A percentile compares a stretch with the other conserved stretches of the same genome.
Conservation (phyloP, 139 green algal genomes). For the Ettlia oleoabundans region DNA sequence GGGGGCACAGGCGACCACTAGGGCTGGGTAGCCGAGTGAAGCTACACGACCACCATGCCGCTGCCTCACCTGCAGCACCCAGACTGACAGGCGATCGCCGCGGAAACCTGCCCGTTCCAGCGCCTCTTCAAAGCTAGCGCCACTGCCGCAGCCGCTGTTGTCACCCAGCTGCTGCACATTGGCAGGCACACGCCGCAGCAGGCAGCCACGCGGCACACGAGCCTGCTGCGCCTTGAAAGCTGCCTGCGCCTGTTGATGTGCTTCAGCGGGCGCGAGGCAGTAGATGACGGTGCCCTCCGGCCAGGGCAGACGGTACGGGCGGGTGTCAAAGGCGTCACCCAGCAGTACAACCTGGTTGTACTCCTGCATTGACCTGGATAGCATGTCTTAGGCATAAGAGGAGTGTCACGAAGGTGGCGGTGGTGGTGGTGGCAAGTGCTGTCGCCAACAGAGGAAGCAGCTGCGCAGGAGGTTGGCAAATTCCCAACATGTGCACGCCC, state of each 20-base stretch:
- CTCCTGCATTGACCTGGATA: too few species aligned
- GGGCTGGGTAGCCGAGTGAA: too few species aligned
- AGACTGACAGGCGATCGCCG: slow-evolving; percentile 71
- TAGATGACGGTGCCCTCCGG: slow-evolving; percentile 75
- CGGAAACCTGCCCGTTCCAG: slow-evolving; percentile 58
- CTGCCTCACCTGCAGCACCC: slow-evolving; percentile 49
- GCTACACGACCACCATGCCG: too few species aligned
- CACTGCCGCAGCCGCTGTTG: too few species aligned
- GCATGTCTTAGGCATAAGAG: too few species aligned
- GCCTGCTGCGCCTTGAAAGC: slow-evolving; percentile 41
- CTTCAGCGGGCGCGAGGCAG: slow-evolving; percentile 63
- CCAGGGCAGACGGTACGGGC: slow-evolving; percentile 73
- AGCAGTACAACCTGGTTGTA: slow-evolving; percentile 78
- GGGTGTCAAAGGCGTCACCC: slow-evolving; percentile 74
- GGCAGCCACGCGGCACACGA: slow-evolving; percentile 61
- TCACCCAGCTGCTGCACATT: slow-evolving; percentile 39
- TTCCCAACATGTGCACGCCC: too few species aligned
- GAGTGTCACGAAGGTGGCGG: neutral
- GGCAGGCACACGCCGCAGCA: slow-evolving; percentile 62
- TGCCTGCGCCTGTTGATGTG: slow-evolving; percentile 56
- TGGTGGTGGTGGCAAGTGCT: too few species aligned
- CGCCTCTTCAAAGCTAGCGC: slow-evolving; percentile 21
- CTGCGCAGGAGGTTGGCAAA: too few species aligned
- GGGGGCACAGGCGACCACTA: too few species aligned
- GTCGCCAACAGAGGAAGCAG: too few species aligned